Base-by-base conservation (phyloP, 208 protist species). In the Wallacemonas sp. region DNA sequence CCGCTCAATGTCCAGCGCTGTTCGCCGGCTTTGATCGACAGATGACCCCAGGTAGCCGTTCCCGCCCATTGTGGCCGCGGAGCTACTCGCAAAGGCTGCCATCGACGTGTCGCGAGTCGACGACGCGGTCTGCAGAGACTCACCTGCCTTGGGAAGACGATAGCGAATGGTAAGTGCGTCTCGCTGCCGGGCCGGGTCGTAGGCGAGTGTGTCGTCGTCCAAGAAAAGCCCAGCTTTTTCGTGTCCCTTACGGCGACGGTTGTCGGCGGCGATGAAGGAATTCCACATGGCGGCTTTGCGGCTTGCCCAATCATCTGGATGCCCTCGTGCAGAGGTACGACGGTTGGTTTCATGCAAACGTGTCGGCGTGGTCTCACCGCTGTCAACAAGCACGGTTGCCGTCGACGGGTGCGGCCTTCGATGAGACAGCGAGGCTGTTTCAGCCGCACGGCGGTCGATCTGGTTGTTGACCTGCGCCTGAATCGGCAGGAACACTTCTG, bases 401-500 rank as follows among this genome's bases (percentile, higher is more conserved):
- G 45, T 27, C 22, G 6, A 34, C 21, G 50, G 19, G 9, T 15
- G 3, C 2, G n/a, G 13, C 39, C n/a, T 5, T 19, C 17, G 3
- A 6, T 27, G 46, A 30, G 19, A 21, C n/a, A n/a, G n/a, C n/a
- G n/a, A n/a, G n/a, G n/a, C n/a, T n/a, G n/a, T n/a, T n/a, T 39
- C 13, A 4, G 29, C 29, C n/a, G 50, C 50, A 19, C 50, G 50
- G 24, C 38, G 33, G 17, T 55, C 41, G 27, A 79, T 32, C 42
- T 74, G 36, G 2, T 21, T 41, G 15, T 64, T 60, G 30, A 77
- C 69, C 37, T 45, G 37, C 24, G 8, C 19, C 33, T 77, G 69
- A 5, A 66, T 63, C 2, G 76, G 76, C 30, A 64, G 66, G 53
- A 70, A 55, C 39, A 77, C 60, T 4, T 63, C 53, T 2, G 34